A percentile compares a stretch with the other conserved stretches of the same genome.
Conservation (phyloP, 805 yeast genomes). For the Candida tammaniensis region DNA sequence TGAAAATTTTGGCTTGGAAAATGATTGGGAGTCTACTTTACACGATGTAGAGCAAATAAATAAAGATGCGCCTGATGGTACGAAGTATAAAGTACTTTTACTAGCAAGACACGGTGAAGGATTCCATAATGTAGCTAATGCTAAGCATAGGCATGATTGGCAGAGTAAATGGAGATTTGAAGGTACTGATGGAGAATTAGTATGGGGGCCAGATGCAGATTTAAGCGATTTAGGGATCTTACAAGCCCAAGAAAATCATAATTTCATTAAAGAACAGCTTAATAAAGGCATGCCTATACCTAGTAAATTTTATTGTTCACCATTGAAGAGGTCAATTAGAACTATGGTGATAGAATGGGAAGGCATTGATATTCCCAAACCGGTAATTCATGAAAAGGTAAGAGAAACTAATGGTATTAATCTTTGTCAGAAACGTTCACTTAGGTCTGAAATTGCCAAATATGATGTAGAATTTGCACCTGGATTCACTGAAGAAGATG, state of each 20-base stretch:
- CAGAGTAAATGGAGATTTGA: constrained; percentile 49
- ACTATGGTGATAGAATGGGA: constrained; percentile 55
- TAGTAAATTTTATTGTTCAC: constrained; percentile 53
- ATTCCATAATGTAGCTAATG: constrained; percentile 55
- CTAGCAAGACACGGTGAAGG: constrained; percentile 74
- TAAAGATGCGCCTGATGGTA: neutral
- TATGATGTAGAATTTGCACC: constrained; percentile 41
- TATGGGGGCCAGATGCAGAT: constrained; percentile 62
- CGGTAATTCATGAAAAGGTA: constrained; percentile 41
- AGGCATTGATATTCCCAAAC: constrained; percentile 28
- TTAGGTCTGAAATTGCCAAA: constrained; percentile 32
- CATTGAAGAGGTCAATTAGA: constrained; percentile 58
- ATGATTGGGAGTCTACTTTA: constrained; percentile 39
- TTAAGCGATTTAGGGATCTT: constrained; percentile 52
- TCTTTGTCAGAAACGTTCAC: constrained; percentile 56
- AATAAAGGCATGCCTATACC: constrained; percentile 55
- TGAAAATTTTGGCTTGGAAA: constrained; percentile 44
- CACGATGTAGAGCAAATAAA: constrained; percentile 33
- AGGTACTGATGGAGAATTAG: constrained; percentile 53
- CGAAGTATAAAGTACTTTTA: constrained; percentile 44
- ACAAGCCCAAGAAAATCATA: constrained; percentile 52
- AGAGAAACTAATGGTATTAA: constrained; percentile 64
- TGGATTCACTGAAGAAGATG: constrained; percentile 49
- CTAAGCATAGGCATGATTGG: constrained; percentile 58
- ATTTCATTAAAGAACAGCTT: constrained; percentile 42